phyloP scores from a whole-genome alignment of 1,284 basidiomycete genomes.

The Heterobasidion irregulare region DNA sequence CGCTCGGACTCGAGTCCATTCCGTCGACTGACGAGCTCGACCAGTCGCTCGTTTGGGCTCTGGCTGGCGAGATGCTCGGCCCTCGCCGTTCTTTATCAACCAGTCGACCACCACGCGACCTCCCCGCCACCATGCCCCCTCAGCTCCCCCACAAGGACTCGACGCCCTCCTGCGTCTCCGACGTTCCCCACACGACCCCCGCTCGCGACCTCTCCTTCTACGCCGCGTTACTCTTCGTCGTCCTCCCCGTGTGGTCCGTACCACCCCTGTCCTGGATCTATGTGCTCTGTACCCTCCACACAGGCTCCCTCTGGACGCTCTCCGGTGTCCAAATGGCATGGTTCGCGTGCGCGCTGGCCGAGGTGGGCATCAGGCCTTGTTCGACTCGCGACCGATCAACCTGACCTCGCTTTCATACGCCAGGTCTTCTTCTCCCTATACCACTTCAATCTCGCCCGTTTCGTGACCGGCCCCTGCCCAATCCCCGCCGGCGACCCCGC shows the following conservation, averaged over 20 bases:
- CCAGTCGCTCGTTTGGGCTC: too few relatives aligned
- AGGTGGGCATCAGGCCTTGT: slow-evolving; percentile 33
- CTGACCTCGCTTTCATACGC: neutral
- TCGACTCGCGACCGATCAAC: neutral
- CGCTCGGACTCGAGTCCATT: too few relatives aligned
- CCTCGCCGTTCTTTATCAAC: neutral
- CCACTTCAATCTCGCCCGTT: slow-evolving; percentile 46
- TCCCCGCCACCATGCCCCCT: neutral
- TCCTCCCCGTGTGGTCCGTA: slow-evolving; percentile 65
- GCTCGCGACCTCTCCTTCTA: slow-evolving; percentile 46
- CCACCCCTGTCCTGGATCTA: slow-evolving; percentile 67
- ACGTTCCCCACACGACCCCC: slow-evolving; percentile 20
- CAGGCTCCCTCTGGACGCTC: slow-evolving; percentile 35
- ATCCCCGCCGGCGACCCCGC: slow-evolving; percentile 35
- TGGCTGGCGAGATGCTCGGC: too few relatives aligned
- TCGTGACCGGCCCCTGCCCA: slow-evolving; percentile 44
- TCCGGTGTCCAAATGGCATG: slow-evolving; percentile 26
- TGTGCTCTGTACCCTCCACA: slow-evolving; percentile 45
- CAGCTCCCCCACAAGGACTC: neutral
- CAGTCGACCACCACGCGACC: neutral
- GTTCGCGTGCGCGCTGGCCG: slow-evolving; percentile 46
- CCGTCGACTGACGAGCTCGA: too few relatives aligned
- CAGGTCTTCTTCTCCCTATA: slow-evolving; percentile 78
- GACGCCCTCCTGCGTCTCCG: slow-evolving; percentile 15
- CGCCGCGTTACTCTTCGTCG: slow-evolving; percentile 44